A percentile compares a stretch with the other conserved stretches of the same genome.
Evolutionary conservation across 345 rosid genomes (phyloP).

Genomic region (Capsella bursapastoris): DNA sequence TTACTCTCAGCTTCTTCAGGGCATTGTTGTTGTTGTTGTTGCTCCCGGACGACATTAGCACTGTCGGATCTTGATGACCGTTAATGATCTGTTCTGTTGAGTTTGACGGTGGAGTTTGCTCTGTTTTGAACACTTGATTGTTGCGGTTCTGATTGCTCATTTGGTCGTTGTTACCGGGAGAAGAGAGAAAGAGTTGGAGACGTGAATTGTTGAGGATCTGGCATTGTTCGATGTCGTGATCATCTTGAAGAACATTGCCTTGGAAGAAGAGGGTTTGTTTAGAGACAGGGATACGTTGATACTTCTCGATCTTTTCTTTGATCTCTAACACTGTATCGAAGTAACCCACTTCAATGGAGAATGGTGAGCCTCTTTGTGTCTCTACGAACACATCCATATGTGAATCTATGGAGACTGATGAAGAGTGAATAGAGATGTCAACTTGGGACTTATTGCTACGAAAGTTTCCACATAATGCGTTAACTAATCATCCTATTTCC

Average conservation of each 20-base stretch:
- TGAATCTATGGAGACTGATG: conserved; percentile 15
- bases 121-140: conserved; percentile 6
- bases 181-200: conserved; percentile 56
- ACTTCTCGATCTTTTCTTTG: conserved; percentile 73
- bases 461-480: conserved; percentile 27
- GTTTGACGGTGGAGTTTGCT: conserved; percentile 28
- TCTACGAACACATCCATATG: conserved; percentile 74
- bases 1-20: conserved; percentile 55
- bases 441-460: conserved; percentile 7
- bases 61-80: conserved; percentile 21
- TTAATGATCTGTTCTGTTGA: conserved; percentile 45
- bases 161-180: conserved; percentile 17
- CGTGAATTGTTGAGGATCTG: conserved; percentile 65
- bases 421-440: neutral
- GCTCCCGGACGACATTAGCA: neutral
- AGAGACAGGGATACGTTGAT: conserved; percentile 59
- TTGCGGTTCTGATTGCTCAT: neutral
- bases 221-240: conserved; percentile 58
- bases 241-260: conserved; percentile 66
- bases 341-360: conserved; percentile 80
- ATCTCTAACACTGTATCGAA: conserved; percentile 76
- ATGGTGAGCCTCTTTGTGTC: conserved; percentile 53
- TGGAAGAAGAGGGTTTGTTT: conserved; percentile 72
- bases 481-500: conserved; percentile 13
- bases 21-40: neutral